A percentile compares a stretch with the other conserved stretches of the same genome.
Conservation (phyloP, 768 basidiomycete genomes). For the Chalciporus sphaerocephalus region DNA sequence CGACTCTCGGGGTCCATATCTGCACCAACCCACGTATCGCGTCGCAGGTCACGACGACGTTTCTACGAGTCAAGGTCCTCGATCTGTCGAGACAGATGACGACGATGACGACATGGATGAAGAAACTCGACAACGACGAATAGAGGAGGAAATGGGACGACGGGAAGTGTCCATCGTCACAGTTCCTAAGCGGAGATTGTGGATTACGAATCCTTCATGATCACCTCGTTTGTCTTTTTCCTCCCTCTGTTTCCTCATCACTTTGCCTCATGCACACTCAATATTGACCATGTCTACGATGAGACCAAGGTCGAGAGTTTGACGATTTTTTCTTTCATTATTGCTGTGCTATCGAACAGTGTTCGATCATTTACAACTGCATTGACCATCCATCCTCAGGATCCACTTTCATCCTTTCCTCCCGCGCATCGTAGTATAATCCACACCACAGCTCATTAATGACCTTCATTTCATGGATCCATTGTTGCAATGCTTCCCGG, state of each 20-base stretch:
- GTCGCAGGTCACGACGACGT: conserved; percentile 42
- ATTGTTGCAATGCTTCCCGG: conserved; percentile 31
- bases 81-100: conserved; percentile 52
- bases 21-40: conserved; percentile 62
- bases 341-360: conserved; percentile 13
- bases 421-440: conserved; percentile 25
- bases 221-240: conserved; percentile 2
- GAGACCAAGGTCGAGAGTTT: conserved; percentile 8
- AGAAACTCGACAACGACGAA: conserved; percentile 63
- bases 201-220: conserved; percentile 65
- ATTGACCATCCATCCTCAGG: not conserved
- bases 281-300: conserved; percentile 23
- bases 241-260: not conserved
- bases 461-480: conserved; percentile 28
- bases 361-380: conserved; percentile 14
- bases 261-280: conserved; percentile 11
- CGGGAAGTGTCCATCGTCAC: conserved; percentile 81
- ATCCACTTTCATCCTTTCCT: not conserved
- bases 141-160: conserved; percentile 78
- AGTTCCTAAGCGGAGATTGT: conserved; percentile 68
- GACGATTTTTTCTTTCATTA: conserved; percentile 6
- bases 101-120: conserved; percentile 74
- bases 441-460: conserved; percentile 24
- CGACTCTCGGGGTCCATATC: conserved; percentile 55
- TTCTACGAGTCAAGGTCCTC: conserved; percentile 37